Percentiles rank a stretch among this genome's conserved stretches.
Evolutionary conservation across 2,329 filamentous ascomycete genomes (phyloP).

Genomic region (Harringtonia aguacate): DNA sequence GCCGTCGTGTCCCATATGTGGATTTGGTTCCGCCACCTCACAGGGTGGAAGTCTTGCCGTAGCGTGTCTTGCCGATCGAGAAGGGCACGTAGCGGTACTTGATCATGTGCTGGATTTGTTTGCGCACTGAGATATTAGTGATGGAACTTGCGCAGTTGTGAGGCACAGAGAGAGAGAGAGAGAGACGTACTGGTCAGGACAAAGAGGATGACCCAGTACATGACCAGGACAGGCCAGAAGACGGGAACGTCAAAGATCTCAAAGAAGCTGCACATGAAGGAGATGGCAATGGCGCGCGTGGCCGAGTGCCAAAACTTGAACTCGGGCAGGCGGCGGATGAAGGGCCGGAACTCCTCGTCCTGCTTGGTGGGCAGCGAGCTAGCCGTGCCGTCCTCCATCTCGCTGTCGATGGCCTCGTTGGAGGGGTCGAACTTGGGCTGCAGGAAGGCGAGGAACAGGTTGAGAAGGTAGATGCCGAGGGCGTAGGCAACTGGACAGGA

Average conservation of each 20-base stretch:
- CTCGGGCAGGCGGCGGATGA: slow-evolving; percentile 90
- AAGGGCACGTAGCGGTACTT: slow-evolving; percentile 98
- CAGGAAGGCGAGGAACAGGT: slow-evolving; percentile 97
- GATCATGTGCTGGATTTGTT: slow-evolving; percentile 99
- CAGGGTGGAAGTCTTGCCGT: slow-evolving; percentile 48
- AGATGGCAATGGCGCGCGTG: slow-evolving; percentile 74
- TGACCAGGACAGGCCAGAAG: slow-evolving; percentile 96
- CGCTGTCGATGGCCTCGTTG: slow-evolving; percentile 80
- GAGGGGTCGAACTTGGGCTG: slow-evolving; percentile 98
- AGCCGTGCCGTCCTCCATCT: slow-evolving; percentile 85
- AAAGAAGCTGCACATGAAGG: slow-evolving; percentile 86
- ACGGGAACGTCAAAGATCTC: slow-evolving; percentile 92
- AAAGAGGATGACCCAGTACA: slow-evolving; percentile 98
- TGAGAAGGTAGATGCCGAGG: slow-evolving; percentile 95
- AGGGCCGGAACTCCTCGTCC: slow-evolving; percentile 95
- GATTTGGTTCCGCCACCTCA: background rate
- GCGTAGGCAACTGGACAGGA: slow-evolving; percentile 75
- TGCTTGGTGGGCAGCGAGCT: slow-evolving; percentile 83
- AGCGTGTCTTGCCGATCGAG: slow-evolving; percentile 79
- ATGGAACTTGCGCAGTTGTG: background rate
- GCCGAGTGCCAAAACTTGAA: slow-evolving; percentile 99
- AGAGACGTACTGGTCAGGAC: slow-evolving; percentile 74
- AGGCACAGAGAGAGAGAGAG: no score
- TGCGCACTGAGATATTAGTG: slow-evolving; percentile 57
- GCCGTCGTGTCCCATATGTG: no score